Percentiles rank a stretch among this genome's conserved stretches.
phyloP scores from a whole-genome alignment of 2,329 filamentous ascomycete genomes.

The Colletotrichum cuscutae region DNA sequence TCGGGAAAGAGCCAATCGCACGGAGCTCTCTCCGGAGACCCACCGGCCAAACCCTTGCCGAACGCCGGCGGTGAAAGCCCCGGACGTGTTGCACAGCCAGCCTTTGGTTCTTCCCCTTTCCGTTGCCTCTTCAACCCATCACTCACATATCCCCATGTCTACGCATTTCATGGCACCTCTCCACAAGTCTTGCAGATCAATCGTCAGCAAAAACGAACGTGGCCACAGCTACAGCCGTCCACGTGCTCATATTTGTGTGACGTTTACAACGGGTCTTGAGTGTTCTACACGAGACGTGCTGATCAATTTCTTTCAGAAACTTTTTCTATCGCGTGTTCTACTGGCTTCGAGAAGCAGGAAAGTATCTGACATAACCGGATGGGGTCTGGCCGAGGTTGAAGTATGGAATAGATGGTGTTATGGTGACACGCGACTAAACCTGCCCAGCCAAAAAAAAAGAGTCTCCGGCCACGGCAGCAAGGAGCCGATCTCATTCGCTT shows the following conservation, averaged over 20 bases:
- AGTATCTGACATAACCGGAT: neutral
- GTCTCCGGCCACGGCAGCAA: neutral
- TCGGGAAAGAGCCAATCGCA: constrained; percentile 19
- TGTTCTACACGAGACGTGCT: neutral
- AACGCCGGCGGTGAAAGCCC: constrained; percentile 28
- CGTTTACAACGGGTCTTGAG: neutral
- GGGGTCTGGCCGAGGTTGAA: neutral
- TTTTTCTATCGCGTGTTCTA: neutral
- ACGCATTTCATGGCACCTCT: neutral
- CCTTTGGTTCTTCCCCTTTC: neutral
- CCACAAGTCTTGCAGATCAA: constrained; percentile 6
- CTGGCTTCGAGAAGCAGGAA: neutral
- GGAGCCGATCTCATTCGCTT: neutral
- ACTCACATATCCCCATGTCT: neutral
- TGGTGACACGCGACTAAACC: constrained; percentile 1
- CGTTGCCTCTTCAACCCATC: neutral
- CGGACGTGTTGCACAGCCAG: neutral
- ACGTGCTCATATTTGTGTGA: constrained; percentile 2
- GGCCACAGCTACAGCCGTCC: constrained; percentile 5
- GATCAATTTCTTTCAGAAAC: neutral
- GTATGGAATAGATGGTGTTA: neutral
- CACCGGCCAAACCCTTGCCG: constrained; percentile 23
- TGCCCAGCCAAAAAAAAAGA: constrained; percentile 1
- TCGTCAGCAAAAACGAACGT: neutral
- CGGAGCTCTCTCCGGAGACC: constrained; percentile 9